phyloP scores from a whole-genome alignment of 371 early-diverging fungal species.

The Actinomortierella ambigua region DNA sequence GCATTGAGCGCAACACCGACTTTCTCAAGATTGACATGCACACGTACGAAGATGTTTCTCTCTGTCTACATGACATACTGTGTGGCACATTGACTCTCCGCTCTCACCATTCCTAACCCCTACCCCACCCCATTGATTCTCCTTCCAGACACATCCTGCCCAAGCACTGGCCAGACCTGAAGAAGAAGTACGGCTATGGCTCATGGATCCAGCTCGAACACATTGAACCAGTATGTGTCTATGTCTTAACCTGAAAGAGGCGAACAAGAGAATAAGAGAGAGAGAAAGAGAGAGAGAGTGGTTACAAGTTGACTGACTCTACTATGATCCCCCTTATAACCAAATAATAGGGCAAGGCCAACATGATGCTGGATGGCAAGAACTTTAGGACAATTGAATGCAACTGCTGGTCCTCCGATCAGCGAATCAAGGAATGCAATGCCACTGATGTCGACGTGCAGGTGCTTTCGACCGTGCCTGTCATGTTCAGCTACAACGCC shows the following conservation, averaged over 20 bases:
- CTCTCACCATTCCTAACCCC: too few relatives aligned
- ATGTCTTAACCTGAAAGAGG: too few relatives aligned
- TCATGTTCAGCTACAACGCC: constrained; percentile 74
- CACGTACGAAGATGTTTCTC: constrained; percentile 23
- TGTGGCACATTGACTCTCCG: too few relatives aligned
- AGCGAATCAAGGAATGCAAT: constrained; percentile 59
- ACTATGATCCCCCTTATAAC: neutral
- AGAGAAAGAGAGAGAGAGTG: too few relatives aligned
- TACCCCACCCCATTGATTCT: too few relatives aligned
- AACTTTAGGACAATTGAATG: constrained; percentile 70
- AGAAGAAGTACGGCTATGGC: constrained; percentile 68
- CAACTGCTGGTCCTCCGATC: constrained; percentile 73
- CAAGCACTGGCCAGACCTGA: constrained; percentile 63
- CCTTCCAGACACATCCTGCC: constrained; percentile 77
- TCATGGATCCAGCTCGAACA: constrained; percentile 58
- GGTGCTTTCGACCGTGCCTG: constrained; percentile 73
- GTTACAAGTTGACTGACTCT: neutral
- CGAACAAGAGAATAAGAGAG: too few relatives aligned
- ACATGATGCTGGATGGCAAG: constrained; percentile 75
- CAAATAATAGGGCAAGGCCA: constrained; percentile 54
- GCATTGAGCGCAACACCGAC: constrained; percentile 41
- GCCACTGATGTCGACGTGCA: constrained; percentile 64
- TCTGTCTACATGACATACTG: too few relatives aligned
- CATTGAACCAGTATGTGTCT: constrained; percentile 47
- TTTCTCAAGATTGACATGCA: constrained; percentile 50